Conservation (phyloP, 768 basidiomycete genomes). For the Pleurotus tuber-regium region DNA sequence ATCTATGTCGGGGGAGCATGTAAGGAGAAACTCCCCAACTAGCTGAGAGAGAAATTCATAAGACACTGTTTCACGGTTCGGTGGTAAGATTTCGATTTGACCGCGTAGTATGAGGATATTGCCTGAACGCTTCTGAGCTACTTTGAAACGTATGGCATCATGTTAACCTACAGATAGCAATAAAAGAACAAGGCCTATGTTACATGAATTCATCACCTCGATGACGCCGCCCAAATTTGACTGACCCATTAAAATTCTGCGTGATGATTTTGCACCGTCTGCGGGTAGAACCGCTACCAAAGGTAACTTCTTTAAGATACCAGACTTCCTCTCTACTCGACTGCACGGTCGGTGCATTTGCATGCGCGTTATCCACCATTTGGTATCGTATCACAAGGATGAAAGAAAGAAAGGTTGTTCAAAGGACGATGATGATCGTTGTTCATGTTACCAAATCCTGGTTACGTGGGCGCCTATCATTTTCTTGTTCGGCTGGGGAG, state of each 20-base stretch:
- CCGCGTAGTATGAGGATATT: constrained; percentile 89
- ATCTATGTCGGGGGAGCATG: constrained; percentile 48
- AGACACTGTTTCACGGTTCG: constrained; percentile 64
- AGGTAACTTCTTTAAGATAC: constrained; percentile 7
- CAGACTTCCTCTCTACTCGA: constrained; percentile 6
- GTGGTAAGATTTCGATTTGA: constrained; percentile 70
- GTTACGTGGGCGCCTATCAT: too few relatives aligned
- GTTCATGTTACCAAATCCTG: too few relatives aligned
- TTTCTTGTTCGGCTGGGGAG: too few relatives aligned
- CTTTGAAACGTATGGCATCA: constrained; percentile 3
- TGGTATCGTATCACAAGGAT: too few relatives aligned
- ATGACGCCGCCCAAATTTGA: constrained; percentile 14
- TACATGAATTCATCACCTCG: constrained; percentile 6
- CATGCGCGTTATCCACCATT: background rate
- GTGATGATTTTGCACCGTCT: constrained; percentile 50
- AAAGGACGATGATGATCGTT: too few relatives aligned
- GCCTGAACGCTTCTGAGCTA: constrained; percentile 45
- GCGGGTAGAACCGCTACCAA: background rate
- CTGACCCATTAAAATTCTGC: constrained; percentile 83
- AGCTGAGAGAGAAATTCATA: constrained; percentile 85
- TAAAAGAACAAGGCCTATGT: constrained; percentile 82
- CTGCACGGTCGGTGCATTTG: constrained; percentile 1
- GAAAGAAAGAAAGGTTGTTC: too few relatives aligned
- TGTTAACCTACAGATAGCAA: constrained; percentile 73
- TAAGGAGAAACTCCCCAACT: constrained; percentile 79